Evolutionary conservation across 2,329 filamentous ascomycete species (phyloP).

Genomic region (Diaporthe citriasiana): DNA sequence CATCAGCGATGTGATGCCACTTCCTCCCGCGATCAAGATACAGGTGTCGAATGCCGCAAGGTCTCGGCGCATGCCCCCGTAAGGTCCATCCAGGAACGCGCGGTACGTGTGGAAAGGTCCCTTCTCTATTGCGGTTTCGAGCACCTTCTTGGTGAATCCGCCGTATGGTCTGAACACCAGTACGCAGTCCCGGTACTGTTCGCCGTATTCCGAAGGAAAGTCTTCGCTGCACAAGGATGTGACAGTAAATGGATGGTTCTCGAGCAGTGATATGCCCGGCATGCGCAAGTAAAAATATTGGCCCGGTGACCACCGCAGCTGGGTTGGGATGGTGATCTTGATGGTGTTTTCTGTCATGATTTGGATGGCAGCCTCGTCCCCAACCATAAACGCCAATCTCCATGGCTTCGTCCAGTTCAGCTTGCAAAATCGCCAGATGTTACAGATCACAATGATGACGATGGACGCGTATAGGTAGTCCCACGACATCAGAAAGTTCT

Average conservation of each 20-base stretch:
- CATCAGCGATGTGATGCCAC: slow-evolving; percentile 93
- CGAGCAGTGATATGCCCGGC: slow-evolving; percentile 89
- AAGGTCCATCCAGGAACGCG: slow-evolving; percentile 93
- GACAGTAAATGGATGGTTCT: slow-evolving; percentile 97
- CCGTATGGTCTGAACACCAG: slow-evolving; percentile 93
- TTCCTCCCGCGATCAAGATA: slow-evolving; percentile 92
- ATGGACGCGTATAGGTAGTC: slow-evolving; percentile 86
- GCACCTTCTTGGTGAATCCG: slow-evolving; percentile 88
- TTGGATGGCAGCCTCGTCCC: slow-evolving; percentile 91
- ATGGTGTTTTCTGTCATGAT: slow-evolving; percentile 94
- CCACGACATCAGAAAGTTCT: slow-evolving; percentile 93
- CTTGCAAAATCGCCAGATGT: slow-evolving; percentile 82
- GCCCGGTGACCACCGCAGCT: slow-evolving; percentile 92
- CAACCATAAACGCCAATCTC: slow-evolving; percentile 84
- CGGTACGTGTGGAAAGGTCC: slow-evolving; percentile 93
- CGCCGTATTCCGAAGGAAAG: slow-evolving; percentile 92
- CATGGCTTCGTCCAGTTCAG: slow-evolving; percentile 91
- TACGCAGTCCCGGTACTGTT: slow-evolving; percentile 88
- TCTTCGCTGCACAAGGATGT: slow-evolving; percentile 93
- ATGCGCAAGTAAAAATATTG: slow-evolving; percentile 96
- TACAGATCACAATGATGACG: slow-evolving; percentile 83
- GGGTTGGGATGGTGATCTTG: slow-evolving; percentile 94
- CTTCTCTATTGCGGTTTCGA: slow-evolving; percentile 86
- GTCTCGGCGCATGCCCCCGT: slow-evolving; percentile 92
- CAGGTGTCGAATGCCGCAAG: slow-evolving; percentile 94